A percentile compares a stretch with the other conserved stretches of the same genome.
Conservation (phyloP, 495 filamentous ascomycete genomes). For the Lindgomyces ingoldianus region DNA sequence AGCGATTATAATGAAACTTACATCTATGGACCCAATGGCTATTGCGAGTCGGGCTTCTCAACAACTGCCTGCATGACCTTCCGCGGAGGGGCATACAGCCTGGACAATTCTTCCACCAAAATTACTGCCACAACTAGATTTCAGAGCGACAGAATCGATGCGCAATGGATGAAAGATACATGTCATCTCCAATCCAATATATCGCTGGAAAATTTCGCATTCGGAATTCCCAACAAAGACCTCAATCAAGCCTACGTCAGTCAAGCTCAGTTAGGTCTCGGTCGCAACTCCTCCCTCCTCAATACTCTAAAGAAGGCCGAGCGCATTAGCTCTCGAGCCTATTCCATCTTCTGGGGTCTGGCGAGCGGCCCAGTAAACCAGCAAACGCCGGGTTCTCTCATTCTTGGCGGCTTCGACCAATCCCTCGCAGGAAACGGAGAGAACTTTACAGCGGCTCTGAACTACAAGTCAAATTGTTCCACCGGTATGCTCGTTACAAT, state of each 20-base stretch:
- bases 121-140: too few species aligned
- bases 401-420: neutral
- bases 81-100: too few species aligned
- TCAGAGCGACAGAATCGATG: too few species aligned
- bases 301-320: neutral
- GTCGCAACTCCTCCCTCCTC: neutral
- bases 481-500: slow-evolving; percentile 12
- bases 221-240: neutral
- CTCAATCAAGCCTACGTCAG: neutral
- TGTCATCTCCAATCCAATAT: too few species aligned
- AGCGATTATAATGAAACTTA: too few species aligned
- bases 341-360: neutral
- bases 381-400: neutral
- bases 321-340: neutral
- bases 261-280: neutral
- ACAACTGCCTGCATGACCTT: too few species aligned
- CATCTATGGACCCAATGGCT: too few species aligned
- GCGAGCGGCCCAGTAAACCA: neutral
- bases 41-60: too few species aligned
- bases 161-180: too few species aligned
- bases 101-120: too few species aligned
- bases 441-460: neutral
- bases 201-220: neutral
- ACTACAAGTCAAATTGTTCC: neutral
- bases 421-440: neutral